Base-by-base conservation (phyloP, 495 filamentous ascomycete genomes). In the Immersiella caudata region DNA sequence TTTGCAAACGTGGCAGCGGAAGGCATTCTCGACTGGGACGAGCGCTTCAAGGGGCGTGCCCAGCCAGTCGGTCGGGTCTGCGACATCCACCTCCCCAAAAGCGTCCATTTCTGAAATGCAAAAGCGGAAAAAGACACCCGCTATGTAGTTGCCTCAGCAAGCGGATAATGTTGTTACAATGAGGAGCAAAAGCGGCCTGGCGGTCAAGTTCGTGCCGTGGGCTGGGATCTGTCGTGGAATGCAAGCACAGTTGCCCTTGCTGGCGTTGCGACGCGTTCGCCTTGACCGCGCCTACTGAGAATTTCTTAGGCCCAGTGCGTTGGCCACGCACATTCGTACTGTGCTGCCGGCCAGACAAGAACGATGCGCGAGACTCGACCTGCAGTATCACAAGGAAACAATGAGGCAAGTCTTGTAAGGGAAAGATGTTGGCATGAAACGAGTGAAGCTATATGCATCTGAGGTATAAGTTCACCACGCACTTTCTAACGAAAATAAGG, bases 1-100 rank as follows among this genome's bases (percentile, higher is more conserved):
- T 79, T 97, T 98, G 85, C 95, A 99, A 65, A 99, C 90, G 72
- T 97, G 91, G 78, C 95, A 99, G 69, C 94, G 91, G 18, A 99
- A 84, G 18, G 92, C 87, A 50, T 92, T 87, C 72, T 99, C 95
- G 63, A 99, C 85, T 6, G 89, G 82, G 58, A 88, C 82, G 64
- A 99, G 84, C 36, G 84, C 79, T 1, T 89, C 83, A 9, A 98
- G 82, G 0, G 89, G 86, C 22, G 95, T 97, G n/a, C 81, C 71
- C 18, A 93, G 81, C 96, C 95, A 99, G 83, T 99, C 96, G 56
- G 94, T 94, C 6, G 94, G 90, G 79, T 99, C 94, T 40, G 92
- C 80, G 55, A 98, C 80, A 64, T 93, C 87, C 71, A 87, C 67
- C 29, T 76, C 75, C 64, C 66, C 63, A 20, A 70, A 78, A 55